Conservation (phyloP, 306 rosid species). For the Echinosophora koreensis region DNA sequence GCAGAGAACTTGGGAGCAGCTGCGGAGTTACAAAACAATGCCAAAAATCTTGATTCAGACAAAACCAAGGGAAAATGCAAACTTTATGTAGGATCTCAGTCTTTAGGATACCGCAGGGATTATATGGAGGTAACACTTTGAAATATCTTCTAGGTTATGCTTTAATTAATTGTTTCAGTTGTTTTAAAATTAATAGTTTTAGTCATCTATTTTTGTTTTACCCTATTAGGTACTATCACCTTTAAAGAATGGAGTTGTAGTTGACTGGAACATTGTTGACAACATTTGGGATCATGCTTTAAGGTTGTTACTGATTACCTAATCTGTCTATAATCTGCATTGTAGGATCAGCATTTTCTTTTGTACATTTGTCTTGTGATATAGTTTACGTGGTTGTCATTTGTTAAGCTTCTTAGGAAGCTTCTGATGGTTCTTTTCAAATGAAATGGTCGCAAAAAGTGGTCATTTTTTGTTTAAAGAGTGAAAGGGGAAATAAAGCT, state of each 20-base stretch:
- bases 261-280: conserved; percentile 85
- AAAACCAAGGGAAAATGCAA: conserved; percentile 73
- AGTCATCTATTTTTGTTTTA: conserved; percentile 23
- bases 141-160: conserved; percentile 3
- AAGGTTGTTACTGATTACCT: conserved; percentile 55
- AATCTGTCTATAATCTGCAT: background rate
- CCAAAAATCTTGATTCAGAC: conserved; percentile 63
- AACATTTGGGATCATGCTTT: conserved; percentile 90
- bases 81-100: conserved; percentile 75
- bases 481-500: background rate
- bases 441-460: background rate
- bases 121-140: conserved; percentile 71
- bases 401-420: background rate
- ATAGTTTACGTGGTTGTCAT: background rate
- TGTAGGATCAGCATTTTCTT: background rate
- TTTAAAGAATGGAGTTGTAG: conserved; percentile 73
- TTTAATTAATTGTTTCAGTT: background rate
- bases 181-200: background rate
- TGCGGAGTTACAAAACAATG: conserved; percentile 59
- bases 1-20: conserved; percentile 66
- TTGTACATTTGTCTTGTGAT: background rate
- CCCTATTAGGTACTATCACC: conserved; percentile 66
- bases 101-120: conserved; percentile 79
- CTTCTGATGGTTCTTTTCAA: background rate
- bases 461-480: background rate